These are phyloP conservation scores for Fistulifera solaris DNA, from an alignment of 108 stramenopile genomes.

Conservation along the genomic window DNA sequence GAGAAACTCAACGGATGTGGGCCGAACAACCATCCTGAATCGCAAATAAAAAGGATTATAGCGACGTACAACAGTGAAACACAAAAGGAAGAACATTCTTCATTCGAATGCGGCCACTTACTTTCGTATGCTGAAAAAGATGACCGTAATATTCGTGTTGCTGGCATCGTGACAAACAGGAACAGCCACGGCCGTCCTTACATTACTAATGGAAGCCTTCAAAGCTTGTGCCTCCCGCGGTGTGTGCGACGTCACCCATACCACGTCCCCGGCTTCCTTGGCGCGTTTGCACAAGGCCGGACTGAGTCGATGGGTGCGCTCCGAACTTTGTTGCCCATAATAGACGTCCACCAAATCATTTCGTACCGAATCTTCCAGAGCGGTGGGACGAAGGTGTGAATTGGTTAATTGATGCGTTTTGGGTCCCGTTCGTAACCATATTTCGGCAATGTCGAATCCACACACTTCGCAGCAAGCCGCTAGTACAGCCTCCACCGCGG, in stretches of 20 bases:
- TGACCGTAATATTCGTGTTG: slow-evolving; percentile 77
- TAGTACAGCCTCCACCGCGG: slow-evolving; percentile 59
- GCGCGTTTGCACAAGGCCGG: slow-evolving; percentile 85
- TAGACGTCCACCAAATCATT: slow-evolving; percentile 83
- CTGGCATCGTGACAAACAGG: slow-evolving; percentile 79
- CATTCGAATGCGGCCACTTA: slow-evolving; percentile 13
- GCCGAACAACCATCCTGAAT: slow-evolving; percentile 61
- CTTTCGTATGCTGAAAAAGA: slow-evolving; percentile 80
- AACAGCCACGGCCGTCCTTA: slow-evolving; percentile 81
- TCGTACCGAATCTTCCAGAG: slow-evolving; percentile 63
- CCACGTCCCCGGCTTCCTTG: slow-evolving; percentile 79
- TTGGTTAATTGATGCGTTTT: slow-evolving; percentile 87
- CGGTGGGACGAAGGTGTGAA: slow-evolving; percentile 71
- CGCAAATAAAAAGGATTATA: neutral
- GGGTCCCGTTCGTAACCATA: slow-evolving; percentile 89
- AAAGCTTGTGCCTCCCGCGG: slow-evolving; percentile 67
- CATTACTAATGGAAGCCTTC: slow-evolving; percentile 65
- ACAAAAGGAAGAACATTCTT: neutral
- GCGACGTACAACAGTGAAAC: slow-evolving; percentile 2
- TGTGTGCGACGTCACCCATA: slow-evolving; percentile 80
- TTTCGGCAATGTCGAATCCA: slow-evolving; percentile 89
- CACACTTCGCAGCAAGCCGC: slow-evolving; percentile 69
- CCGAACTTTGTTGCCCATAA: slow-evolving; percentile 63
- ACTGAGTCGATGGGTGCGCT: slow-evolving; percentile 74
- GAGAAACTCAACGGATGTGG: slow-evolving; percentile 75